A percentile compares a stretch with the other conserved stretches of the same genome.
Evolutionary conservation across 345 rosid genomes (phyloP).

Genomic region (Eucalyptus regnans): DNA sequence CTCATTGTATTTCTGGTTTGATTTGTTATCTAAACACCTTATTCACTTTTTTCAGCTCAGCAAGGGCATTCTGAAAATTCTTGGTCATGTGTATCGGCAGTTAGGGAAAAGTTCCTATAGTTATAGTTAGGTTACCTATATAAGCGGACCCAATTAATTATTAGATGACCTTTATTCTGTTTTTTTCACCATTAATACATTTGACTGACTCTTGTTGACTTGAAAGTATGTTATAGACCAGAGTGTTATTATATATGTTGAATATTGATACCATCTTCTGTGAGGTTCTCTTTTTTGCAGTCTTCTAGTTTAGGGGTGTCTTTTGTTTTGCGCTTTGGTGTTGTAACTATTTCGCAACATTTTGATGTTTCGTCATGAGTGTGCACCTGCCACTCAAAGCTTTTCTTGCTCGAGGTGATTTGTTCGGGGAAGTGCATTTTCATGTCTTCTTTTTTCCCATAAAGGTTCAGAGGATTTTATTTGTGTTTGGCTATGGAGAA

Average conservation of each 20-base stretch:
- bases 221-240: not conserved
- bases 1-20: not conserved
- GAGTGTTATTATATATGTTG: not conserved
- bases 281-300: not conserved
- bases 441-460: not conserved
- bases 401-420: not conserved
- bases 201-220: not conserved
- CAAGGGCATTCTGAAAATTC: not conserved
- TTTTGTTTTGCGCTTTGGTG: not conserved
- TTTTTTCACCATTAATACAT: not conserved
- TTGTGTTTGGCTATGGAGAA: not conserved
- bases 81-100: not conserved
- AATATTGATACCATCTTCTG: not conserved
- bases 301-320: not conserved
- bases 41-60: not conserved
- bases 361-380: not conserved
- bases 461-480: not conserved
- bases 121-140: not conserved
- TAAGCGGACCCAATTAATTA: not conserved
- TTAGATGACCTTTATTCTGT: not conserved
- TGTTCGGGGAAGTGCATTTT: not conserved
- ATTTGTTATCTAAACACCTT: not conserved
- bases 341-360: not conserved
- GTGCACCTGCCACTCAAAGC: not conserved
- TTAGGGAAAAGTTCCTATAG: not conserved